A percentile compares a stretch with the other conserved stretches of the same genome.
Conservation (phyloP, 2,329 filamentous ascomycete species). For the Fonsecaea nubica region DNA sequence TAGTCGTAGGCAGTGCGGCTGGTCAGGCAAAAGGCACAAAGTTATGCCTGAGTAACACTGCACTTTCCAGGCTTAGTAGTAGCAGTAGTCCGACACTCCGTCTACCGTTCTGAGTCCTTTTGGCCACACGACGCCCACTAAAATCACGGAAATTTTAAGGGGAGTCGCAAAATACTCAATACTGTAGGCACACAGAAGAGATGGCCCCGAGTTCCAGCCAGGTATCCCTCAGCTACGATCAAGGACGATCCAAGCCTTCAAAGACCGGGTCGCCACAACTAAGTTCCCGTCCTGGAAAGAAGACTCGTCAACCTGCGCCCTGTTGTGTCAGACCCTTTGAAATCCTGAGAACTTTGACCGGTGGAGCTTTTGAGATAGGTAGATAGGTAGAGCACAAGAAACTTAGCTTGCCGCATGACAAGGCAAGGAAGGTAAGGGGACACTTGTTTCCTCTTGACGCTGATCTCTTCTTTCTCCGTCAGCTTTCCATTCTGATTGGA, state of each 20-base stretch:
- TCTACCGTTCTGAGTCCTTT: neutral
- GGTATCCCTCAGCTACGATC: neutral
- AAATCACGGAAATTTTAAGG: neutral
- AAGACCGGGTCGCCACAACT: neutral
- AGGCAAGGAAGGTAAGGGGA: neutral
- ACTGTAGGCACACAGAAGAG: neutral
- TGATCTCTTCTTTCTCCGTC: neutral
- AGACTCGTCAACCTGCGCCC: neutral
- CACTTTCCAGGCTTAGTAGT: neutral
- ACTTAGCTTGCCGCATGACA: slow-evolving; percentile 17
- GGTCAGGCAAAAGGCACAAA: slow-evolving; percentile 1
- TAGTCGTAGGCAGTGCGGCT: neutral
- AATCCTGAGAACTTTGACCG: slow-evolving; percentile 3
- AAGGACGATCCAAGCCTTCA: neutral
- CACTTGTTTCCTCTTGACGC: neutral
- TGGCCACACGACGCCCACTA: neutral
- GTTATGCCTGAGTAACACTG: slow-evolving; percentile 7
- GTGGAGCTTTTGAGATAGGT: neutral
- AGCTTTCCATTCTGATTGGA: slow-evolving; percentile 4
- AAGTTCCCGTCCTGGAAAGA: neutral
- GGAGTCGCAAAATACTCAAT: neutral
- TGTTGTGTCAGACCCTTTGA: neutral
- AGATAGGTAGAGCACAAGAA: slow-evolving; percentile 5
- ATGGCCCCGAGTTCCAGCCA: neutral
- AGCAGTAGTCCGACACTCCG: neutral